Conservation (phyloP, 139 green algal species). For the Closterium sp. region DNA sequence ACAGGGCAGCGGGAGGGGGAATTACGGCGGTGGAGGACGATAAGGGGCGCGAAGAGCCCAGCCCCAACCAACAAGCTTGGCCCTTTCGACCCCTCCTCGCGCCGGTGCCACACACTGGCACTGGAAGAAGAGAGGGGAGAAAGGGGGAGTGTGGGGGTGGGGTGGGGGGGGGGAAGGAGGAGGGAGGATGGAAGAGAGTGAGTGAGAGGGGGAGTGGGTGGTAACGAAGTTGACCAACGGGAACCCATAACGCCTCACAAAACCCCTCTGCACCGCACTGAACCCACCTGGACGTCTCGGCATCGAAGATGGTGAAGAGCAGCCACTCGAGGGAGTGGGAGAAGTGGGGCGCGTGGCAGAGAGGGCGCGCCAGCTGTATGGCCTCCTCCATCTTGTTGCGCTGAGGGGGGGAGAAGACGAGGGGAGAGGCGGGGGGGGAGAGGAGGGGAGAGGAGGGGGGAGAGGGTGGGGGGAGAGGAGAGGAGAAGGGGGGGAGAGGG, state of each 20-base stretch:
- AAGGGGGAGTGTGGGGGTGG: too few relatives aligned
- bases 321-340: constrained; percentile 90
- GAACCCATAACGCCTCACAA: background rate
- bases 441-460: background rate
- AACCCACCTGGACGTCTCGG: constrained; percentile 57
- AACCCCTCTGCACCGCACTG: background rate
- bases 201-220: background rate
- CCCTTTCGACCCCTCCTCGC: background rate
- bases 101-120: background rate
- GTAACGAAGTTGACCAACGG: background rate
- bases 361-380: constrained; percentile 66
- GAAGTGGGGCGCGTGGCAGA: constrained; percentile 73
- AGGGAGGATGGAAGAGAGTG: too few relatives aligned
- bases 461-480: background rate
- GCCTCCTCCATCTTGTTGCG: constrained; percentile 61
- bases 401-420: background rate
- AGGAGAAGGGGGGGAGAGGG: background rate
- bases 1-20: background rate
- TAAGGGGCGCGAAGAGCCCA: too few relatives aligned
- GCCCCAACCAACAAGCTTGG: constrained; percentile 68
- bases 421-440: background rate
- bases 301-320: constrained; percentile 86
- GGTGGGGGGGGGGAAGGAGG: background rate
- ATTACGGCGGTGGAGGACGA: too few relatives aligned
- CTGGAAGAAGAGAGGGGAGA: background rate